Evolutionary conservation across 192 early-diverging fungal genomes (phyloP), one percentile per base, ranked within the genome.

Genomic region (Coemansia asiatica): DNA sequence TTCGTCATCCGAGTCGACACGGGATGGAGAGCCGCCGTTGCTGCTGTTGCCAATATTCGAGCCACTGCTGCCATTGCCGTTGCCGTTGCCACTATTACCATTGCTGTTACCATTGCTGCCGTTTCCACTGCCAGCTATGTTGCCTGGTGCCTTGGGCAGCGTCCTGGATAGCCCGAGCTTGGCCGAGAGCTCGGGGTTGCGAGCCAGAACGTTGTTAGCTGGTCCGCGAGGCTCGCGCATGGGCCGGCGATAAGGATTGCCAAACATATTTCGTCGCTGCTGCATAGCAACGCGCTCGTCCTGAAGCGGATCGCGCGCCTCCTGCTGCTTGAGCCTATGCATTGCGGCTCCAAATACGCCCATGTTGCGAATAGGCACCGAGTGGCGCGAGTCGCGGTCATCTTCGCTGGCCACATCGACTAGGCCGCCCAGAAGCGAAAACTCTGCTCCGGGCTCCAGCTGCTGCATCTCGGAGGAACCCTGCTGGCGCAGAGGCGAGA

Each of bases 331-430:
- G 33, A 76, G 61, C 9, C 79, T 72, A n/a, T 75, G 66, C 85
- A 89, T 88, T 15, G 78, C 77, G 12, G 83, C 72, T 2, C 79
- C 75, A 61, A 90, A 90, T 47, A 88, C 84, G 31, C 88, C 87
- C 90, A 91, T 91, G 55, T 85, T 81, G 21, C 85, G 84, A 10
- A 91, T 91, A 0, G 91, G 87, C 53, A 90, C 68, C 1, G 85
- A 84, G 66, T 90, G 88, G 6, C 76, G 75, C 47, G 80, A 75
- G 49, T 89, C 90, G 23, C 83, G 77, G 56, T 86, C 85, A 53
- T 79, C 73, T 23, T 83, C 63, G 49, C 73, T 81, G 29, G 79
- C 74, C 53, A 82, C 72, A 46, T 82, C 75, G 6, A 74, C 72
- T 2, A 63, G 71, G 53, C 68, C 79, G 19, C 75, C 74, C 56